These are phyloP conservation scores for Auriscalpium orientale DNA, from an alignment of 768 basidiomycete genomes.

Conservation along the genomic window DNA sequence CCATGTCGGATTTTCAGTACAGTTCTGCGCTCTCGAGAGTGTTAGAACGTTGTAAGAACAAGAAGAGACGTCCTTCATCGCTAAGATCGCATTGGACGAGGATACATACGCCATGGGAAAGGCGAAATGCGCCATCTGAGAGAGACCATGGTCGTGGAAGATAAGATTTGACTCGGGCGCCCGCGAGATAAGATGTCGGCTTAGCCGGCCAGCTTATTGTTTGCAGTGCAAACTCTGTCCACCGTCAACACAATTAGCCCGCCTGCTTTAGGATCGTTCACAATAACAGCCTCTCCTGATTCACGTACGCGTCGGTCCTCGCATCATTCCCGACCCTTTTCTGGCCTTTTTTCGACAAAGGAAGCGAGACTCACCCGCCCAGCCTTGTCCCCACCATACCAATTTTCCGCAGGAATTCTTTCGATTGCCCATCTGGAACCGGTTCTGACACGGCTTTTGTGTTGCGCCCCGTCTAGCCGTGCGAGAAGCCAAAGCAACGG, in stretches of 20 bases:
- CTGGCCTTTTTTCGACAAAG: too few species aligned
- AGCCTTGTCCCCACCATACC: too few species aligned
- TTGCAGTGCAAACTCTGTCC: background rate
- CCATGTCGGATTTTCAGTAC: slow-evolving; percentile 11
- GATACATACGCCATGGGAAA: background rate
- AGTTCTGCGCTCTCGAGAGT: background rate
- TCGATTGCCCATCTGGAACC: too few species aligned
- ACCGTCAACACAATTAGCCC: background rate
- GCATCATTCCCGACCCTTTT: too few species aligned
- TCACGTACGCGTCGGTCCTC: too few species aligned
- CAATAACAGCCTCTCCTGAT: too few species aligned
- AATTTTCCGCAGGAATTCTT: too few species aligned
- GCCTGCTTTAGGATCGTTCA: background rate
- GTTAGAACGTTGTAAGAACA: too few species aligned
- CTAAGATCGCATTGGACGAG: background rate
- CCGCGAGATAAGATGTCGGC: background rate
- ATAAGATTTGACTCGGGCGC: background rate
- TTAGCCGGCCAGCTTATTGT: slow-evolving; percentile 1
- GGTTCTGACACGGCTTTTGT: too few species aligned
- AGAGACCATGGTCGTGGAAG: background rate
- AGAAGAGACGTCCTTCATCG: background rate
- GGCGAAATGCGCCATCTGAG: background rate
- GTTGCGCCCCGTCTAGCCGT: too few species aligned
- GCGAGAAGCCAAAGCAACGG: too few species aligned
- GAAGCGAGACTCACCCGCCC: too few species aligned